Conservation (phyloP, 129 eudicot genomes). For the Escallonia herrerae region DNA sequence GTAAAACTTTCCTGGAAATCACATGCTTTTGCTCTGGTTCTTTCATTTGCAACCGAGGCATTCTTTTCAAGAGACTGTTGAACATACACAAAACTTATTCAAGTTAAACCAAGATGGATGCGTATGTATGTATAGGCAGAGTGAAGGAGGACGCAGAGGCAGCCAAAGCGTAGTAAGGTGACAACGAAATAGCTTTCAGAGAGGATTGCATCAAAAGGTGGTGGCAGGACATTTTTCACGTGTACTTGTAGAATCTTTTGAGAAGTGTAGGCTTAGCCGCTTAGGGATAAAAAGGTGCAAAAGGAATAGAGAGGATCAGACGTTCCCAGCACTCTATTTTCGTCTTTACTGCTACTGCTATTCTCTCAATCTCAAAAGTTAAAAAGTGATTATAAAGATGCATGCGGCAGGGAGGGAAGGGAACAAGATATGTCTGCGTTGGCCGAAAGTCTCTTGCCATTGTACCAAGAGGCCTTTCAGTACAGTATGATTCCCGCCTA, state of each 20-base stretch:
- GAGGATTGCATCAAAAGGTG: conserved; percentile 16
- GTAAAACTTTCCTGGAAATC: conserved; percentile 34
- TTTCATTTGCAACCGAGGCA: conserved; percentile 48
- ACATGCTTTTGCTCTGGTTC: conserved; percentile 48
- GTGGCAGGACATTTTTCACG: conserved; percentile 30
- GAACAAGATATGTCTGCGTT: no score
- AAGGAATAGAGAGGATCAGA: no score
- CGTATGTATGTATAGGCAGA: not conserved
- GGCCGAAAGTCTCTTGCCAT: no score
- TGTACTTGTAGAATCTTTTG: conserved; percentile 24
- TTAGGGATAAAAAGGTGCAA: no score
- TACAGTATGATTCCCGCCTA: no score
- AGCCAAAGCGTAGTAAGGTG: conserved; percentile 17
- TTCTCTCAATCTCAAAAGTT: no score
- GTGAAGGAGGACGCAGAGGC: conserved; percentile 11
- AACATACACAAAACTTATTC: not conserved
- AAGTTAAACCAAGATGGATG: not conserved
- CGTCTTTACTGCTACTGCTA: no score
- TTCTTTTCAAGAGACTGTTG: not conserved
- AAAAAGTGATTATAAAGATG: no score
- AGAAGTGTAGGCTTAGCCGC: not conserved
- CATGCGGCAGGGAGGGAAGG: no score
- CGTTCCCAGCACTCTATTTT: no score
- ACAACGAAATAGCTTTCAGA: conserved; percentile 20
- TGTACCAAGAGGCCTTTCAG: no score